Percentiles rank a stretch among this genome's conserved stretches.
Evolutionary conservation across 169 alveolate species (phyloP).

Genomic region (Ichthyophthirius multifiliis): DNA sequence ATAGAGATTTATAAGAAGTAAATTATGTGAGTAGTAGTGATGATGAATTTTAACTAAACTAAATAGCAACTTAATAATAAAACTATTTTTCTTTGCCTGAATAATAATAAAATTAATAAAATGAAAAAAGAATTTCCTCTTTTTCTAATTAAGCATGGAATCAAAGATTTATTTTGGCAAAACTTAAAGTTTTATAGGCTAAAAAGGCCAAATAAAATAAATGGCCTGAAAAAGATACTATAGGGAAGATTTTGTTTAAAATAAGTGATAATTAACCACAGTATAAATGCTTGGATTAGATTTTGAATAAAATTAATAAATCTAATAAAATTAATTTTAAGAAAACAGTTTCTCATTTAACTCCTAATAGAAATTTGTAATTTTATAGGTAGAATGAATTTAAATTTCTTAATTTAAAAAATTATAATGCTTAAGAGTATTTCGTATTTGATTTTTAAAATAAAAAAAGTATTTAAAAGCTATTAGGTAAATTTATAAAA

Average conservation of each 20-base stretch:
- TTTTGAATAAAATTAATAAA: not conserved
- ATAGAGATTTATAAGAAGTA: not conserved
- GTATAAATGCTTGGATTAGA: not conserved
- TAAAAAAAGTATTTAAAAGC: too few relatives aligned
- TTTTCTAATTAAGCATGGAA: not conserved
- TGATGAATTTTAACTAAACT: not conserved
- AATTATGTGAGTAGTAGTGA: not conserved
- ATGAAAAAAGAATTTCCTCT: not conserved
- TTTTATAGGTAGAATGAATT: too few relatives aligned
- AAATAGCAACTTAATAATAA: not conserved
- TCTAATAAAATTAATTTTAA: not conserved
- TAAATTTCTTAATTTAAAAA: too few relatives aligned
- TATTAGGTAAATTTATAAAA: too few relatives aligned
- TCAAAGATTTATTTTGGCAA: not conserved
- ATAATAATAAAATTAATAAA: too few relatives aligned
- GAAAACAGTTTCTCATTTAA: not conserved
- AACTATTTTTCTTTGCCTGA: not conserved
- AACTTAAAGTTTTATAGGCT: not conserved
- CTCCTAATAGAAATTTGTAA: conserved; percentile 6
- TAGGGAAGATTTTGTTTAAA: not conserved
- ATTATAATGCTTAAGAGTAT: too few relatives aligned
- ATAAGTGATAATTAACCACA: too few relatives aligned
- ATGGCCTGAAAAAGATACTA: not conserved
- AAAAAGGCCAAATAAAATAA: not conserved
- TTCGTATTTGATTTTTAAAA: too few relatives aligned